Evolutionary conservation across 768 basidiomycete genomes (phyloP).

Genomic region (Tremella fuciformis): DNA sequence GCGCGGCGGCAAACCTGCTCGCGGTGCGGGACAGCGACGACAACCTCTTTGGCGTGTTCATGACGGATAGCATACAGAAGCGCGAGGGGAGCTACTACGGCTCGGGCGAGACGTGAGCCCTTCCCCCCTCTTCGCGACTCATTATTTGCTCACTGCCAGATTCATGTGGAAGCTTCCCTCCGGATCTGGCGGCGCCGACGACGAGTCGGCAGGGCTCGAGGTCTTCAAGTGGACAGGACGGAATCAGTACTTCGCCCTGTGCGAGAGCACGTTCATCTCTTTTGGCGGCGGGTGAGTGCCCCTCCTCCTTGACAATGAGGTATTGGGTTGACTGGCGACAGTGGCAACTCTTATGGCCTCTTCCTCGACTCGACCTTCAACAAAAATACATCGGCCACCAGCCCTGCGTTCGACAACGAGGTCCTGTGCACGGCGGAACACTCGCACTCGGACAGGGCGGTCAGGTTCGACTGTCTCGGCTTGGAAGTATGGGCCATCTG

Average conservation of each 20-base stretch:
- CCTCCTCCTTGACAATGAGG: slow-evolving; percentile 9
- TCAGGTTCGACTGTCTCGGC: slow-evolving; percentile 83
- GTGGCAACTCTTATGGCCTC: slow-evolving; percentile 62
- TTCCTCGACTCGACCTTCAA: slow-evolving; percentile 78
- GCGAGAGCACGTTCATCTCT: slow-evolving; percentile 73
- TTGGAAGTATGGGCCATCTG: slow-evolving; percentile 77
- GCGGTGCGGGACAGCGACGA: slow-evolving; percentile 65
- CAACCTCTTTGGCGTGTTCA: slow-evolving; percentile 74
- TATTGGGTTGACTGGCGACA: background rate
- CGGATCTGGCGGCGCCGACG: slow-evolving; percentile 8
- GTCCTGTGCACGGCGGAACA: slow-evolving; percentile 61
- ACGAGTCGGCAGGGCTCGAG: no score
- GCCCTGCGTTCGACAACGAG: slow-evolving; percentile 84
- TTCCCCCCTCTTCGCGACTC: background rate
- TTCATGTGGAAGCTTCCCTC: slow-evolving; percentile 35
- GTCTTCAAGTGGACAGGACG: slow-evolving; percentile 63
- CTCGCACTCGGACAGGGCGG: slow-evolving; percentile 56
- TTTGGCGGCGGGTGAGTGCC: slow-evolving; percentile 84
- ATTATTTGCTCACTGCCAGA: slow-evolving; percentile 16
- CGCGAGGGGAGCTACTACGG: slow-evolving; percentile 75
- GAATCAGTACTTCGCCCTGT: slow-evolving; percentile 86
- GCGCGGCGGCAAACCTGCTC: slow-evolving; percentile 56
- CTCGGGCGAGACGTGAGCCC: slow-evolving; percentile 79
- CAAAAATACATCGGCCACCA: slow-evolving; percentile 77
- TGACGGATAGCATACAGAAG: slow-evolving; percentile 66